Evolutionary conservation across 2,329 filamentous ascomycete genomes (phyloP).

Genomic region (Neofusicoccum laricinum): DNA sequence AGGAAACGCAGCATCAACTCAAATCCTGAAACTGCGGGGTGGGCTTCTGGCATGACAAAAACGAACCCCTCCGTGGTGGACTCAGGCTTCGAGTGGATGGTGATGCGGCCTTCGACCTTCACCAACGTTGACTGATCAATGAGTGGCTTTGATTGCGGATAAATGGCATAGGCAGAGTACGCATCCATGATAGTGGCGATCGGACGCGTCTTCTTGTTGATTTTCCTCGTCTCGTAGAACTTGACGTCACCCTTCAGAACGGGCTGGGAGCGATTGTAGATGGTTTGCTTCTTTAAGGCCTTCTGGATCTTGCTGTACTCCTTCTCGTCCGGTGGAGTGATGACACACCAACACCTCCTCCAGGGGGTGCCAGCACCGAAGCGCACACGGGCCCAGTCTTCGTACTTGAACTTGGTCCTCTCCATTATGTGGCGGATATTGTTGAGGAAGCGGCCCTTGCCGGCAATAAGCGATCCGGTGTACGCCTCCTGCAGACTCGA

Average conservation of each 20-base stretch:
- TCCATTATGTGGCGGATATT: constrained; percentile 90
- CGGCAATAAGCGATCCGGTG: constrained; percentile 90
- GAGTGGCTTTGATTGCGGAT: constrained; percentile 88
- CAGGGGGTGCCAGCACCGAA: constrained; percentile 96
- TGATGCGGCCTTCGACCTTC: constrained; percentile 89
- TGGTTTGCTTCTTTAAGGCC: constrained; percentile 73
- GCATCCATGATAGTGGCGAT: constrained; percentile 90
- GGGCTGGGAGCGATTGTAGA: constrained; percentile 73
- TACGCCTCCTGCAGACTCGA: constrained; percentile 93
- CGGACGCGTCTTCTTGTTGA: constrained; percentile 85
- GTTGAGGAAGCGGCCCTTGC: constrained; percentile 85
- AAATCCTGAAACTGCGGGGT: constrained; percentile 88
- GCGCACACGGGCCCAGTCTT: constrained; percentile 92
- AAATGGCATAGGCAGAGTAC: constrained; percentile 91
- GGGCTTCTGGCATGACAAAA: constrained; percentile 94
- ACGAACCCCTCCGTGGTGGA: constrained; percentile 87
- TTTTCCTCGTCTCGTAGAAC: constrained; percentile 88
- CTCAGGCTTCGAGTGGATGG: constrained; percentile 76
- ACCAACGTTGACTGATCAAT: constrained; percentile 93
- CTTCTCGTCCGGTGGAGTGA: constrained; percentile 90
- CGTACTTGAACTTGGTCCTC: constrained; percentile 69
- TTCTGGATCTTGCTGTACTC: constrained; percentile 82
- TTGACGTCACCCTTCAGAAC: constrained; percentile 84
- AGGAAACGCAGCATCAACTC: constrained; percentile 93
- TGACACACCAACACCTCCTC: constrained; percentile 95